These are phyloP conservation scores for Boletus subcaerulescens DNA, from an alignment of 768 basidiomycete genomes.

Conservation along the genomic window DNA sequence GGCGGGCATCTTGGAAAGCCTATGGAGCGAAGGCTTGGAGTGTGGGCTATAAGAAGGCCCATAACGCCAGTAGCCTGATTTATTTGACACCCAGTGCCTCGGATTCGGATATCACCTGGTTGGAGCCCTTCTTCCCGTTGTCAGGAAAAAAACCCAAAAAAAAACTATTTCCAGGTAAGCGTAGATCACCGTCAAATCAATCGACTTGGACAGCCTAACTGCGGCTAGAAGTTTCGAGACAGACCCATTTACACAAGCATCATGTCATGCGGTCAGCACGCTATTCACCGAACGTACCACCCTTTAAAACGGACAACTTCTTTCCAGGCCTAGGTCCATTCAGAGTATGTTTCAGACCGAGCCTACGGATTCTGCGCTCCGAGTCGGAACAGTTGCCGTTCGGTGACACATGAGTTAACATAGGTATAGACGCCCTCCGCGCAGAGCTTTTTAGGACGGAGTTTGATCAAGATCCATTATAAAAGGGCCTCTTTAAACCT, in stretches of 20 bases:
- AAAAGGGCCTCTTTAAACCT: constrained; percentile 15
- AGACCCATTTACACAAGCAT: constrained; percentile 5
- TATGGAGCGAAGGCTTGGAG: constrained; percentile 13
- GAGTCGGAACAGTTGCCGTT: constrained; percentile 8
- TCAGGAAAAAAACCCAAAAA: constrained; percentile 8
- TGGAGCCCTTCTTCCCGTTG: constrained; percentile 12
- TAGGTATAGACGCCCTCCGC: constrained; percentile 1
- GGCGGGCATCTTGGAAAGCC: constrained; percentile 47
- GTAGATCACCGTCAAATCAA: constrained; percentile 28
- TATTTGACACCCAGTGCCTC: constrained; percentile 30
- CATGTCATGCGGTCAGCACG: constrained; percentile 10
- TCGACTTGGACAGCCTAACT: constrained; percentile 15
- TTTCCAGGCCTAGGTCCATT: constrained; percentile 1
- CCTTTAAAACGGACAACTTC: background rate
- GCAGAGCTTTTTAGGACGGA: constrained; percentile 27
- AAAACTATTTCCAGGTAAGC: constrained; percentile 25
- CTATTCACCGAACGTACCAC: constrained; percentile 14
- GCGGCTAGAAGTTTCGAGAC: constrained; percentile 8
- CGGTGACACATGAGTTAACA: background rate
- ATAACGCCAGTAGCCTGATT: constrained; percentile 8
- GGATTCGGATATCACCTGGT: constrained; percentile 26
- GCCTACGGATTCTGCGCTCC: constrained; percentile 1
- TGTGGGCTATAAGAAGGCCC: constrained; percentile 21
- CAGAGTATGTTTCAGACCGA: constrained; percentile 9
- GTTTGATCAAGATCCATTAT: constrained; percentile 26